Evolutionary conservation across 2,329 filamentous ascomycete genomes (phyloP).

Genomic region (Calonectria pseudoturangicola): DNA sequence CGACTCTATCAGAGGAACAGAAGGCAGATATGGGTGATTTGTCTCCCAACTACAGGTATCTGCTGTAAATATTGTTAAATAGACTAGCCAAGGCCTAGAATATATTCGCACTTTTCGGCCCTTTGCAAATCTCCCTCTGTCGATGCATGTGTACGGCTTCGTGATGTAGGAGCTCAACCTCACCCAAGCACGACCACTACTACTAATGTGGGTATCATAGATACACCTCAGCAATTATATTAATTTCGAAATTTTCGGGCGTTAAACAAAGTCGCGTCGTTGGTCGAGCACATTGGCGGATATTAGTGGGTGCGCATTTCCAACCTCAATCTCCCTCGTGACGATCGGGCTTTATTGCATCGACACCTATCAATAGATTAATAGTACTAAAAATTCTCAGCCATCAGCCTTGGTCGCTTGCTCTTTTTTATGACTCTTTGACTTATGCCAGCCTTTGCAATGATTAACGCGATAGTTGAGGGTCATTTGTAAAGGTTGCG

Average conservation of each 20-base stretch:
- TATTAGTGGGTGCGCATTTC: not conserved
- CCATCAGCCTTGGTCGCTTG: not conserved
- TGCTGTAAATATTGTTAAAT: constrained; percentile 62
- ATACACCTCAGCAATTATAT: no score
- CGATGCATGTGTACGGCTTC: no score
- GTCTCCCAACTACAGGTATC: constrained; percentile 76
- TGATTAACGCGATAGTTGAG: not conserved
- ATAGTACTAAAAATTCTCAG: not conserved
- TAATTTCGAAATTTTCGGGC: no score
- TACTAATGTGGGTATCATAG: no score
- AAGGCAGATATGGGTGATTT: constrained; percentile 77
- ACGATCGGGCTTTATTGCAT: not conserved
- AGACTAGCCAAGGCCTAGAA: constrained; percentile 7
- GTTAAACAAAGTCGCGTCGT: not conserved
- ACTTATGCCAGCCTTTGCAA: no score
- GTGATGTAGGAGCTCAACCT: not conserved
- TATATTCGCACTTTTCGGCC: constrained; percentile 2
- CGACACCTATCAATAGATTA: not conserved
- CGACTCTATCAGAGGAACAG: constrained; percentile 74
- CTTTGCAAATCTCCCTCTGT: not conserved
- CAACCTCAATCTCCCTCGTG: not conserved
- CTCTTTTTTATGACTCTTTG: not conserved
- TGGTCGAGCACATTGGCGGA: not conserved
- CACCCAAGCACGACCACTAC: not conserved
- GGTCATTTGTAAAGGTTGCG: not conserved